Base-by-base conservation (phyloP, 352 stramenopile species). In the Aphanomyces astaci region DNA sequence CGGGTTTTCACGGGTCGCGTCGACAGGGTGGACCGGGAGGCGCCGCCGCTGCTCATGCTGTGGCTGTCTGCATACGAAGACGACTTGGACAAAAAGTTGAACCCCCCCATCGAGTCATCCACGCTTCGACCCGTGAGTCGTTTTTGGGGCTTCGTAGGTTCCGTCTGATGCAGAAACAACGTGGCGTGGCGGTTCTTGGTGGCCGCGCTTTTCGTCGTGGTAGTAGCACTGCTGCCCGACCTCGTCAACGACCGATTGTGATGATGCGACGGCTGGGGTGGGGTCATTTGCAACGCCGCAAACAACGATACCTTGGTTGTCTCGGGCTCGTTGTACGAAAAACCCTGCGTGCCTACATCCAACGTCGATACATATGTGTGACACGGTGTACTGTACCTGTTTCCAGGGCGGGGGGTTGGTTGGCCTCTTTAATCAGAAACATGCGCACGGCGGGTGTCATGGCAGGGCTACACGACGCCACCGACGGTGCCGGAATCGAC, bases 211-310 rank as follows among this genome's bases (percentile, higher is more conserved):
- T 1, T 9, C 30, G 25, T 24, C 7, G 25, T 30, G 39, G 13
- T 19, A 19, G 22, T 65, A 13, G 28, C 32, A 4, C 10, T 17
- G 22, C 19, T 33, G 7, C n/a, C 10, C 22, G 56, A 51, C 55
- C 90, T 80, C 30, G 82, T 90, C 43, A 93, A 82, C 36, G 84
- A 85, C 22, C 81, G 81, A 43, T 82, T 78, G 67, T 87, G n/a
- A n/a, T n/a, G n/a, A n/a, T n/a, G 56, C 32, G 32, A 53, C 56
- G 31, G 33, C 32, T 31, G 31, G 25, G 51, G 51, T 19, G 51
- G 51, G 11, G 51, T 59, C 19, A 59, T 30, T 30, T 65, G 56
- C 3, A 65, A 19, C 17, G 56, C 33, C 22, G 56, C 40, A 13
- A 65, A 52, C 1, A 48, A 30, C 25, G 56, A 32, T 22, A 4